Evolutionary conservation across 768 basidiomycete genomes (phyloP), one percentile per base, ranked within the genome.

Genomic region (Leccinellum albellum): DNA sequence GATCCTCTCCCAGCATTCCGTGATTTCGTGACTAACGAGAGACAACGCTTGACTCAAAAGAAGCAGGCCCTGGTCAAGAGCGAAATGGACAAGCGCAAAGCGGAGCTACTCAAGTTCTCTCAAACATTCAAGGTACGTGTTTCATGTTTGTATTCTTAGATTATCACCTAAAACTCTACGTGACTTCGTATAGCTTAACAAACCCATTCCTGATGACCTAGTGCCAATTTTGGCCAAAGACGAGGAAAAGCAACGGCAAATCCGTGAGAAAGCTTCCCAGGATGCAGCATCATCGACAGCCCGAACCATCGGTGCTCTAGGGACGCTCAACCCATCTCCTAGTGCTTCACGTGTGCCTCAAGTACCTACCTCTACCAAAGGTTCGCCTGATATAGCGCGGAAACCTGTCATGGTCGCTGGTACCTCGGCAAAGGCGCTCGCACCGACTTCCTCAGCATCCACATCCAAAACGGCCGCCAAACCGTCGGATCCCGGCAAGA

Each of bases 71-170:
- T 95, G 46, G 84, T 86, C 51, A 95, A 94, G 81, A 89, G 81
- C 66, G 95, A 98, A 70, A 91, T 95, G 85, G 94, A 98, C 73
- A 91, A 91, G 69, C 86, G 91, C 60, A 85, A 97, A 78, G 89
- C 93, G 10, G 96, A 98, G 44, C 78, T 98, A 35, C 82, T 94
- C 70, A 91, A 90, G 73, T 99, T 98, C 74, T 93, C 92, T 61
- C 82, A 91, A 72, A 88, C 75, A 63, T 99, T 99, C 86, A 96
- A 97, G 84, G 95, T 94, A 47, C 47, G 79, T 64, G 20, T 51
- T 58, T 47, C n/a, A 28, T 5, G 17, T 23, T 2, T 44, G 23
- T 17, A 53, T 32, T 50, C 20, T 20, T 35, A 45, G 21, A 23
- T 56, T 2, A 47, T 59, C 45, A 21, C 20, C 8, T 14, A 21